Percentiles rank a stretch among this genome's conserved stretches.
Evolutionary conservation across 2,329 filamentous ascomycete genomes (phyloP).

Genomic region (Knufia petricola): DNA sequence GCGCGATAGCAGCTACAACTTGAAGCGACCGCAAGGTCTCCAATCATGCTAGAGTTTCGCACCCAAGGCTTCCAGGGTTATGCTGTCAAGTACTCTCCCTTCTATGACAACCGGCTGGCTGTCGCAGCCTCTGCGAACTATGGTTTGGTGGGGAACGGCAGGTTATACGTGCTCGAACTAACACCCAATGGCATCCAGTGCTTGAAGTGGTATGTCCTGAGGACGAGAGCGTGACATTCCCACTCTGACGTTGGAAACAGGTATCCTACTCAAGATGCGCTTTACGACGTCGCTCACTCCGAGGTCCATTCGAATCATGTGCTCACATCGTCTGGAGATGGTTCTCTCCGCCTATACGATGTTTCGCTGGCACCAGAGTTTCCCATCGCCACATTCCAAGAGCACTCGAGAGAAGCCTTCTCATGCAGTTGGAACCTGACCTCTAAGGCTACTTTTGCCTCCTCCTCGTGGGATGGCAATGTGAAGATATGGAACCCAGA

Average conservation of each 20-base stretch:
- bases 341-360: slow-evolving; percentile 90
- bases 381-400: slow-evolving; percentile 83
- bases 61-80: slow-evolving; percentile 93
- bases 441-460: slow-evolving; percentile 81
- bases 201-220: slow-evolving; percentile 58
- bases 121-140: slow-evolving; percentile 90
- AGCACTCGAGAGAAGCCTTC: slow-evolving; percentile 89
- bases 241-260: slow-evolving; percentile 35
- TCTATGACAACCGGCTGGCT: slow-evolving; percentile 89
- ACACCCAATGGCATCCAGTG: slow-evolving; percentile 74
- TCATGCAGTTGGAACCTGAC: slow-evolving; percentile 87
- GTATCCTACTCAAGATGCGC: slow-evolving; percentile 93
- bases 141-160: slow-evolving; percentile 91
- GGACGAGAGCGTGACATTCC: neutral
- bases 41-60: slow-evolving; percentile 79
- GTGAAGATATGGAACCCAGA: slow-evolving; percentile 92
- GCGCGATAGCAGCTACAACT: neutral
- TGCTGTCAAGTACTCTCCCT: slow-evolving; percentile 95
- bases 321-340: slow-evolving; percentile 80
- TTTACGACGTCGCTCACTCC: slow-evolving; percentile 92
- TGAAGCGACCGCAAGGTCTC: neutral
- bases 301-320: slow-evolving; percentile 95
- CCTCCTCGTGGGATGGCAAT: slow-evolving; percentile 90
- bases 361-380: slow-evolving; percentile 63
- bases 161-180: slow-evolving; percentile 73